Evolutionary conservation across 164 flowering plant species (phyloP), one percentile per base, ranked within the genome.

Genomic region (Stephania japonica): DNA sequence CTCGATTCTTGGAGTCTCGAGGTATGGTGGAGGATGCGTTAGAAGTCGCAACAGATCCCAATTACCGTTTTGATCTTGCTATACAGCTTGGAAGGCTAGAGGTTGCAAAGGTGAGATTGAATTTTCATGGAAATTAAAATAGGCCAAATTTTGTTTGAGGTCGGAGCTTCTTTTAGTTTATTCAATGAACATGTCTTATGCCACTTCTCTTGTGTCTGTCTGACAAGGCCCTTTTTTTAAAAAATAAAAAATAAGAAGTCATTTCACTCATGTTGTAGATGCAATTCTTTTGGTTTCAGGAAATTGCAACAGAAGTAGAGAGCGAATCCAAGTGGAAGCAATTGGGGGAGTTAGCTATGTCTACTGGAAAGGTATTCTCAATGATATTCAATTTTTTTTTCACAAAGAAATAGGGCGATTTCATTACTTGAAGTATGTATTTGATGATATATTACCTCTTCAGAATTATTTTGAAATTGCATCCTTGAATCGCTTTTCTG

Each of bases 271-370:
- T 4, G 38, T 32, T 32, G 38, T 32, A 32, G 38, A 2, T 32
- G 38, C 38, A 32, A 32, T 4, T 27, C 49, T 12, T 76, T 59
- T 68, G 24, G 69, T 72, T 82, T 65, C 85, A 96, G 99, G 91
- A 82, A 71, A 96, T 96, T 80, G 99, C 98, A 1, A 32, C 73
- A 38, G 97, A 90, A 81, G 90, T 87, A 65, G 86, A 91, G 69
- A 96, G 97, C 77, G 99, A 93, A 76, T 85, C 95, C 42, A 96
- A 92, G 75, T 96, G 99, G 99, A 96, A 93, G 87, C 97, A 96
- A 75, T 84, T 96, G 81, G 98, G 99, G 72, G 98, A 93, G 85
- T 83, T 96, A 80, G 94, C 99, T 44, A 89, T 96, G 93, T 91
- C 99, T 16, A 77, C 85, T 78, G 99, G 99, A 78, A 91, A 87